Evolutionary conservation across 495 filamentous ascomycete genomes (phyloP).

Genomic region (Extremus antarcticus): DNA sequence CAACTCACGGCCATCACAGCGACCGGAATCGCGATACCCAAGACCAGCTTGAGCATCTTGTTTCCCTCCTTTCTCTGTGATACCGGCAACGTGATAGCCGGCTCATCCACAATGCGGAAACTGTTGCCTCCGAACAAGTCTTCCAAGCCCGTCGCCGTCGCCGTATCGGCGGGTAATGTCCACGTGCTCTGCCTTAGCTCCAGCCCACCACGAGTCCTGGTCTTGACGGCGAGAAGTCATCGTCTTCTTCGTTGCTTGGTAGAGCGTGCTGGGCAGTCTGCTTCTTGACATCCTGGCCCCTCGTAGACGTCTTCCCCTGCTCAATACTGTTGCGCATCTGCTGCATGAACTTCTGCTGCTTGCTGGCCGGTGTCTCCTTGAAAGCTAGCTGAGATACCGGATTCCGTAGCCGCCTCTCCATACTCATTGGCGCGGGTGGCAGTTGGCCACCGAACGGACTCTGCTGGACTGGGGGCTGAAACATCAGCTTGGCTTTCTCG

Average conservation of each 20-base stretch:
- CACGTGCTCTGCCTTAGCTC: slow-evolving; percentile 7
- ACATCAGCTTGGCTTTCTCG: slow-evolving; percentile 9
- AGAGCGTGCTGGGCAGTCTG: no score
- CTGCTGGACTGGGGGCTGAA: slow-evolving; percentile 7
- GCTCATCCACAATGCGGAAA: slow-evolving; percentile 12
- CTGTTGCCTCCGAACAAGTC: slow-evolving; percentile 14
- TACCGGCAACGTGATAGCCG: no score
- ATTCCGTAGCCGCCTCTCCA: slow-evolving; percentile 39
- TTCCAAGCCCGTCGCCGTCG: slow-evolving; percentile 12
- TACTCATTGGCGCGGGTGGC: slow-evolving; percentile 17
- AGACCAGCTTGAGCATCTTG: no score
- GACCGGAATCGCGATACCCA: no score
- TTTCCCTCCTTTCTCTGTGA: no score
- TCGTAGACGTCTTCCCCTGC: slow-evolving; percentile 4
- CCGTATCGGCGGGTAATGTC: slow-evolving; percentile 5
- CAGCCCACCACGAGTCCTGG: slow-evolving; percentile 5
- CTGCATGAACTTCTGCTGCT: slow-evolving; percentile 37
- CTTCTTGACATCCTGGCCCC: neutral
- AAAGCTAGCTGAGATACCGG: slow-evolving; percentile 43
- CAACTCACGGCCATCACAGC: no score
- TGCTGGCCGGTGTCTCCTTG: slow-evolving; percentile 28
- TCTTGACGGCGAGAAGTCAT: slow-evolving; percentile 14
- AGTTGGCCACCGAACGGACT: slow-evolving; percentile 14
- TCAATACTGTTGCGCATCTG: slow-evolving; percentile 18
- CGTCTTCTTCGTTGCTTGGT: neutral